A percentile compares a stretch with the other conserved stretches of the same genome.
Evolutionary conservation across 139 green algal species (phyloP).

Genomic region (Ulvella scutata): DNA sequence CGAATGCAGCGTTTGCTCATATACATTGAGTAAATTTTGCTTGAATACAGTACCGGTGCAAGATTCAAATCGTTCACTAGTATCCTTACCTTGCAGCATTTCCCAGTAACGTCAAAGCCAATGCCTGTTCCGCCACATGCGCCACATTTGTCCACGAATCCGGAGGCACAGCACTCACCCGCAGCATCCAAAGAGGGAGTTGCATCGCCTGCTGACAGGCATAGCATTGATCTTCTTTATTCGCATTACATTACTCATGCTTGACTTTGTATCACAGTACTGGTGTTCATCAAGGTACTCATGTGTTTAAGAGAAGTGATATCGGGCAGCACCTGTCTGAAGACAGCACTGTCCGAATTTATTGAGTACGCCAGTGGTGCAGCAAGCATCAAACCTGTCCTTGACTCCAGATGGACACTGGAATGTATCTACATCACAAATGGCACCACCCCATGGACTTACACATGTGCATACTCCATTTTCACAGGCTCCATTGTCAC

Average conservation of each 20-base stretch:
- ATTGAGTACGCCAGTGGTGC: neutral
- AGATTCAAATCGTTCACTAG: too few relatives aligned
- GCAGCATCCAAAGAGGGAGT: neutral
- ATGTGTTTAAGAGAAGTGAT: too few relatives aligned
- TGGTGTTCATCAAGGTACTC: too few relatives aligned
- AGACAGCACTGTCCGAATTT: too few relatives aligned
- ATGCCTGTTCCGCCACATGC: neutral
- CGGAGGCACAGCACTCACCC: neutral
- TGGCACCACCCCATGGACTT: neutral
- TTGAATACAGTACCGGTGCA: too few relatives aligned
- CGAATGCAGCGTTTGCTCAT: too few relatives aligned
- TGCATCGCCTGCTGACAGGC: too few relatives aligned
- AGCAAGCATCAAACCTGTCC: neutral
- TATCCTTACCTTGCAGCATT: conserved; percentile 3
- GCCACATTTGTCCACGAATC: neutral
- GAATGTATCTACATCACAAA: neutral
- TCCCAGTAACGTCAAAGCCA: neutral
- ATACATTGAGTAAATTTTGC: too few relatives aligned
- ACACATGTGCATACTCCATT: neutral
- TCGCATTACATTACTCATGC: too few relatives aligned
- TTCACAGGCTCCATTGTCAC: neutral
- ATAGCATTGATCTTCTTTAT: too few relatives aligned
- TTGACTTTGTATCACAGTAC: too few relatives aligned
- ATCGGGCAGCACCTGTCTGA: too few relatives aligned
- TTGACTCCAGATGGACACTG: neutral